A percentile compares a stretch with the other conserved stretches of the same genome.
phyloP scores from a whole-genome alignment of 345 rosid species.

The Brassica carinata region DNA sequence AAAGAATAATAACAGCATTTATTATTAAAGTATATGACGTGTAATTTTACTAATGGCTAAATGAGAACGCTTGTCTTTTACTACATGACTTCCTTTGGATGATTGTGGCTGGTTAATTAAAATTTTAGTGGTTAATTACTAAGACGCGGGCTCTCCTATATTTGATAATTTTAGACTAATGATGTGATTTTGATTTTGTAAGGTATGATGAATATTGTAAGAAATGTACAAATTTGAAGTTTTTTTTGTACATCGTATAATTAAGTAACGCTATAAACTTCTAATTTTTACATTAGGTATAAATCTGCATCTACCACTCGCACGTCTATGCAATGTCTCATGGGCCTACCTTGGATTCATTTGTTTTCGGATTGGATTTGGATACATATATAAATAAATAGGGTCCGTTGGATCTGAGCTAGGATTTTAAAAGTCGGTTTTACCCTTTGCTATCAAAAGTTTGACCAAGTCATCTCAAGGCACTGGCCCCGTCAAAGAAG shows the following conservation, averaged over 20 bases:
- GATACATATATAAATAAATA: neutral
- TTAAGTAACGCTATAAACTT: neutral
- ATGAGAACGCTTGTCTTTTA: conserved; percentile 20
- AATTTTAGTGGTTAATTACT: neutral
- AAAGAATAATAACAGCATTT: neutral
- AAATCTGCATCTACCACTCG: conserved; percentile 27
- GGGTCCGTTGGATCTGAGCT: conserved; percentile 25
- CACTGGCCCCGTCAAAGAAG: neutral
- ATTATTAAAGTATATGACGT: conserved; percentile 21
- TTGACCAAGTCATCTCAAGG: neutral
- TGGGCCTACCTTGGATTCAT: conserved; percentile 31
- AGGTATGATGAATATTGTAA: neutral
- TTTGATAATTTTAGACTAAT: no score
- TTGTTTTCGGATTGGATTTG: conserved; percentile 8
- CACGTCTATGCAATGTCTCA: conserved; percentile 22
- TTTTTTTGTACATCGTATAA: neutral
- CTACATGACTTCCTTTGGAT: conserved; percentile 8
- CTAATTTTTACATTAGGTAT: neutral
- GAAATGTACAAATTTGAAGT: neutral
- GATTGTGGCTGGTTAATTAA: conserved; percentile 7
- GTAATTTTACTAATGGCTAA: conserved; percentile 5
- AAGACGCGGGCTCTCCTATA: neutral
- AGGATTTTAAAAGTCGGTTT: neutral
- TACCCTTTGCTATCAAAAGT: neutral
- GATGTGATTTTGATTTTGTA: neutral